phyloP scores from a whole-genome alignment of 2,329 filamentous ascomycete genomes.

The Mariannaea elegans region DNA sequence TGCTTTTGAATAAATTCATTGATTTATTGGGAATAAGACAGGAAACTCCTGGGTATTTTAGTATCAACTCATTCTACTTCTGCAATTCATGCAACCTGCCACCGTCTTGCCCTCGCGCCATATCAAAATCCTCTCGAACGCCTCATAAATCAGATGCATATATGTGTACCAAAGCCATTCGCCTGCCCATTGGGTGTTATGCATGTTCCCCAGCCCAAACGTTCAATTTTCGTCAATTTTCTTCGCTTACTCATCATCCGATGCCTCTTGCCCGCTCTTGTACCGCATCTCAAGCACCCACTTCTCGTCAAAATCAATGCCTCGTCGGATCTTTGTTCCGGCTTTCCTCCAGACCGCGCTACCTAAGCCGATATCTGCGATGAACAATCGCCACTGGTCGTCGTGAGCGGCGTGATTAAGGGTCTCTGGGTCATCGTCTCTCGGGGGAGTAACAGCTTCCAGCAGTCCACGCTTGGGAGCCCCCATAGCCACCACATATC shows the following conservation, averaged over 20 bases:
- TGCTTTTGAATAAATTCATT: not conserved
- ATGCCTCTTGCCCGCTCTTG: constrained; percentile 47
- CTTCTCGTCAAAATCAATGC: constrained; percentile 86
- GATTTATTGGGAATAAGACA: not conserved
- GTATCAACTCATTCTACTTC: constrained; percentile 31
- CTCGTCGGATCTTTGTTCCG: constrained; percentile 80
- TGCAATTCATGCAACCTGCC: constrained; percentile 20
- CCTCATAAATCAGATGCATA: constrained; percentile 25
- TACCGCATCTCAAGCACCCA: constrained; percentile 82
- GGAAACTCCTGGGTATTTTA: constrained; percentile 40
- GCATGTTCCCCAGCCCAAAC: not conserved
- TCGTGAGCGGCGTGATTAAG: constrained; percentile 50
- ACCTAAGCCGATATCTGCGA: constrained; percentile 87
- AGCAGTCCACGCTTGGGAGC: constrained; percentile 87
- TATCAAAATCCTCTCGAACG: constrained; percentile 27
- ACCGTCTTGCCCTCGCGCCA: constrained; percentile 22
- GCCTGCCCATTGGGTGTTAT: constrained; percentile 12
- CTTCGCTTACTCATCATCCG: constrained; percentile 33
- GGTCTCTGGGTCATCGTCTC: constrained; percentile 49
- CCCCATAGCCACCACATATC: constrained; percentile 85
- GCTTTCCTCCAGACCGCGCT: constrained; percentile 87
- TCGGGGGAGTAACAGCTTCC: constrained; percentile 71
- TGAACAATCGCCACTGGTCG: constrained; percentile 79
- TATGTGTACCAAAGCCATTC: constrained; percentile 29
- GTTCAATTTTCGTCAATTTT: not conserved